phyloP scores from a whole-genome alignment of 768 basidiomycete species.

The Boletus insuetus region DNA sequence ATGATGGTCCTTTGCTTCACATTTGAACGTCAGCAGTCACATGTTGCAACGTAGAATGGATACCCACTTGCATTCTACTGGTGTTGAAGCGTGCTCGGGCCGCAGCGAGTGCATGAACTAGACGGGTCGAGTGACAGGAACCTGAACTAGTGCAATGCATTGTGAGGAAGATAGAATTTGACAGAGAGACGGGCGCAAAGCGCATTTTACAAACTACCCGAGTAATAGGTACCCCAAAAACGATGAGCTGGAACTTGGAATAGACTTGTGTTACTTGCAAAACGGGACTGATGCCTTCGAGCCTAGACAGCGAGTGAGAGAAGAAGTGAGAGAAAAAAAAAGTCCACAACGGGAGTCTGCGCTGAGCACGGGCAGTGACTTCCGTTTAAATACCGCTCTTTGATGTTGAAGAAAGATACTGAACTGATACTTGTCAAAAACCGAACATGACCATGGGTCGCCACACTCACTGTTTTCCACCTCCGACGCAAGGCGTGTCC shows the following conservation, averaged over 20 bases:
- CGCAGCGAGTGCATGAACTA: background rate
- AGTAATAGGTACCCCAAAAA: background rate
- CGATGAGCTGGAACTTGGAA: background rate
- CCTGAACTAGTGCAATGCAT: background rate
- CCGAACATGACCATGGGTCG: constrained; percentile 5
- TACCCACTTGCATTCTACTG: constrained; percentile 2
- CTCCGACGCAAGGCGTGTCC: constrained; percentile 13
- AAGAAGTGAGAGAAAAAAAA: background rate
- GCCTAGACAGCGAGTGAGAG: background rate
- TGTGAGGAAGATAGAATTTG: background rate
- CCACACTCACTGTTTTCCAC: constrained; percentile 16
- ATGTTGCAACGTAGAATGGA: background rate
- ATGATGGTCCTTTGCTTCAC: background rate
- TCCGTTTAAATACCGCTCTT: background rate
- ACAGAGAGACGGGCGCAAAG: background rate
- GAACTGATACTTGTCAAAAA: constrained; percentile 5
- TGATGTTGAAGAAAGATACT: constrained; percentile 1
- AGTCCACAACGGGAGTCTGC: background rate
- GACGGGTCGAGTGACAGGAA: background rate
- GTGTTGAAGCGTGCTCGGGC: background rate
- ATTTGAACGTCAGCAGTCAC: background rate
- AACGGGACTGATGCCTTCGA: background rate
- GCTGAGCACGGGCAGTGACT: background rate
- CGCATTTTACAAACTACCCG: background rate
- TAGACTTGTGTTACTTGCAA: background rate